Percentiles rank a stretch among this genome's conserved stretches.
Evolutionary conservation across 2,329 filamentous ascomycete species (phyloP).

Genomic region (Pseudopyricularia javanii): DNA sequence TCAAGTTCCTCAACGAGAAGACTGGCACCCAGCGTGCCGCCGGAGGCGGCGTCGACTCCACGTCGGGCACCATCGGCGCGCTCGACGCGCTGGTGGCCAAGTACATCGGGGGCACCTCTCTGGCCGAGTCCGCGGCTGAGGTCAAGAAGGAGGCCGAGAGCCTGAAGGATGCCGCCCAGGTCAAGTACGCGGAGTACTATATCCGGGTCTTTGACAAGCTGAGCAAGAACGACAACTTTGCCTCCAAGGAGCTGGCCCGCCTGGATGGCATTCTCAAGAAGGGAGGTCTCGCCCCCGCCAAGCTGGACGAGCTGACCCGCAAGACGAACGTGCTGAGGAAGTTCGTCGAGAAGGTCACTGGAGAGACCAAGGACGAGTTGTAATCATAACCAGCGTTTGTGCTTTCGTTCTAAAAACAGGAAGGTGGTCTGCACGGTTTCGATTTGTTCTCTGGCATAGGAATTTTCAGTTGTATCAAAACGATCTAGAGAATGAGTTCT

Average conservation of each 20-base stretch:
- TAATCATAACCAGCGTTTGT: constrained; percentile 23
- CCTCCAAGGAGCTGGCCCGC: constrained; percentile 72
- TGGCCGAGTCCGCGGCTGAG: constrained; percentile 56
- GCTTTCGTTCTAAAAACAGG: neutral
- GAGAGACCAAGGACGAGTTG: constrained; percentile 50
- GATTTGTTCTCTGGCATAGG: neutral
- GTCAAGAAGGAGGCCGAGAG: constrained; percentile 57
- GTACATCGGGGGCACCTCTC: constrained; percentile 50
- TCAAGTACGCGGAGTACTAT: constrained; percentile 90
- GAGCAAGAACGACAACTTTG: constrained; percentile 63
- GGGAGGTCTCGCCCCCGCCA: constrained; percentile 72
- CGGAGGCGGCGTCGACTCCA: constrained; percentile 67
- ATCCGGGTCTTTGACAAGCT: constrained; percentile 83
- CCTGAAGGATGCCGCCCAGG: constrained; percentile 47
- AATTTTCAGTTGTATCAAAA: neutral
- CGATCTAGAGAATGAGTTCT: neutral
- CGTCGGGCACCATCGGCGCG: constrained; percentile 69
- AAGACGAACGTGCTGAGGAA: constrained; percentile 80
- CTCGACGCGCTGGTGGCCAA: constrained; percentile 68
- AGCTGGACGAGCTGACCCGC: constrained; percentile 76
- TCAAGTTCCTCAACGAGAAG: constrained; percentile 79
- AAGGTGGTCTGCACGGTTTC: neutral
- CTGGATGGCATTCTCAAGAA: constrained; percentile 72
- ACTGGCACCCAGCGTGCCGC: constrained; percentile 72
- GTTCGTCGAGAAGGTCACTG: constrained; percentile 53